A percentile compares a stretch with the other conserved stretches of the same genome.
phyloP scores from a whole-genome alignment of 345 rosid genomes.

The Crucihimalaya himalaica region DNA sequence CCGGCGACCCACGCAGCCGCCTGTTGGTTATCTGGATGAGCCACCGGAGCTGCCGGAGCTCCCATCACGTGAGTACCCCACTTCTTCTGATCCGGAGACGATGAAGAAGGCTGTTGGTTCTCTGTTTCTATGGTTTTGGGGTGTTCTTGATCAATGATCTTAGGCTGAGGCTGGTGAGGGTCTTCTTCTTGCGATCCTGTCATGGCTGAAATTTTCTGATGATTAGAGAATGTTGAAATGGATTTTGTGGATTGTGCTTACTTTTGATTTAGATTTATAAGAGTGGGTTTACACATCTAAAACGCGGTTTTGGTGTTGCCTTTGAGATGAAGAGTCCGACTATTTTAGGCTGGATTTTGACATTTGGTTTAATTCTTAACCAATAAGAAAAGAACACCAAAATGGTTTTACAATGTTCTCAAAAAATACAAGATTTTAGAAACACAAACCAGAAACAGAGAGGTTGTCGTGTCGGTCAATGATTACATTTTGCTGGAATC shows the following conservation, averaged over 20 bases:
- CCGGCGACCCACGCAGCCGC: constrained; percentile 80
- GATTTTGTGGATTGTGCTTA: not conserved
- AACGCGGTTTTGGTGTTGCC: constrained; percentile 12
- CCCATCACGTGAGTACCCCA: constrained; percentile 92
- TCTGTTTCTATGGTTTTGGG: constrained; percentile 28
- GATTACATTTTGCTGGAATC: not conserved
- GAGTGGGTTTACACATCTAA: not conserved
- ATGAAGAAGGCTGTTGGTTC: constrained; percentile 17
- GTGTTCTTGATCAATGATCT: constrained; percentile 18
- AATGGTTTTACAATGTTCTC: not conserved
- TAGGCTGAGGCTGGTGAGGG: constrained; percentile 16
- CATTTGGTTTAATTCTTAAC: not conserved
- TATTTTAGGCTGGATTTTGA: not conserved
- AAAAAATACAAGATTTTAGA: not conserved
- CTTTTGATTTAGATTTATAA: not conserved
- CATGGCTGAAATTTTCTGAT: constrained; percentile 27
- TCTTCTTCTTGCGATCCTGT: constrained; percentile 27
- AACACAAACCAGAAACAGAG: constrained; percentile 1
- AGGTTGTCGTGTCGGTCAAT: not conserved
- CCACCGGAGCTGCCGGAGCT: constrained; percentile 67
- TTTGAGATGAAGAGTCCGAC: constrained; percentile 14
- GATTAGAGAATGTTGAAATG: constrained; percentile 14
- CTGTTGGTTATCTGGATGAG: constrained; percentile 83
- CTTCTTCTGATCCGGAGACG: constrained; percentile 49
- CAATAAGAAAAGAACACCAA: constrained; percentile 16